Percentiles rank a stretch among this genome's conserved stretches.
phyloP scores from a whole-genome alignment of 306 rosid species.

The Cucumis cinereus region DNA sequence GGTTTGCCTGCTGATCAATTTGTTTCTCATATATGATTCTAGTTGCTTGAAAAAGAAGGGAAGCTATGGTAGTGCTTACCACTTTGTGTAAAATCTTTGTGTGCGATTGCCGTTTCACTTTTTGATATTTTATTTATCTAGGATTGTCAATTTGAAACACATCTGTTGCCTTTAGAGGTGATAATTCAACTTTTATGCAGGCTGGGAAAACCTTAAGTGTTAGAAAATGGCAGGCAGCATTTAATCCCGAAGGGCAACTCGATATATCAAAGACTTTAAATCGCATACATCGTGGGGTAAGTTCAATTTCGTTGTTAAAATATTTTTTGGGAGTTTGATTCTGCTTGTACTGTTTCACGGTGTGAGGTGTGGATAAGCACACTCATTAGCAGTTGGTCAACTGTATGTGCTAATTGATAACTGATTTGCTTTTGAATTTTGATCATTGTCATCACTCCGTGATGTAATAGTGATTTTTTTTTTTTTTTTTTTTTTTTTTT shows the following conservation, averaged over 20 bases:
- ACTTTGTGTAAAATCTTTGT: not conserved
- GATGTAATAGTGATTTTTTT: not conserved
- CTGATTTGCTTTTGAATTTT: not conserved
- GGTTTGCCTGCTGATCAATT: not conserved
- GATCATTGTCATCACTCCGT: not conserved
- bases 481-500: not conserved
- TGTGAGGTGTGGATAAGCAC: not conserved
- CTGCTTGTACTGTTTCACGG: not conserved
- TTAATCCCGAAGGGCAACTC: conserved; percentile 66
- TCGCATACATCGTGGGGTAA: conserved; percentile 87
- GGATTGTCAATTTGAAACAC: not conserved
- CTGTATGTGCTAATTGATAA: not conserved
- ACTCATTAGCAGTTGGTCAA: not conserved
- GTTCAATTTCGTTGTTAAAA: conserved; percentile 21
- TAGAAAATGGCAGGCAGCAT: conserved; percentile 91
- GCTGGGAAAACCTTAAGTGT: conserved; percentile 82
- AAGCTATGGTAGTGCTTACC: not conserved
- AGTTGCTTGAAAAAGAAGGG: not conserved
- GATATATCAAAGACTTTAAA: conserved; percentile 74
- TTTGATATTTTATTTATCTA: not conserved
- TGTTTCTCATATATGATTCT: not conserved
- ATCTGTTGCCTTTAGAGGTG: not conserved
- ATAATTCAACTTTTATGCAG: conserved; percentile 29
- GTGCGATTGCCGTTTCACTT: not conserved
- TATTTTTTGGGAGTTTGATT: not conserved